These are phyloP conservation scores for Prunus mongolica DNA, from an alignment of 306 rosid genomes.

Conservation along the genomic window DNA sequence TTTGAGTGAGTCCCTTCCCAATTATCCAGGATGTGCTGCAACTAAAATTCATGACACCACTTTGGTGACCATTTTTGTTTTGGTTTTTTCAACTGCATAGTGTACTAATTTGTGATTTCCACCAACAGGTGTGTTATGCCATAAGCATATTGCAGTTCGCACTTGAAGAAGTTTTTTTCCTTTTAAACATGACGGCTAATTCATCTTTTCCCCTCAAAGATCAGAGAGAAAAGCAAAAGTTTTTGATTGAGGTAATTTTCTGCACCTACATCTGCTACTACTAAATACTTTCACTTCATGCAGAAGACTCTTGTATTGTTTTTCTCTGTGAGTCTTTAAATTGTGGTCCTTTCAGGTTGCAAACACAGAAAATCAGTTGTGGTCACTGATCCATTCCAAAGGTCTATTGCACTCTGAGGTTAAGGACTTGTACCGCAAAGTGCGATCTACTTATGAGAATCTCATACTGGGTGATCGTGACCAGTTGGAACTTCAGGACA, in stretches of 20 bases:
- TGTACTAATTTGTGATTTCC: not conserved
- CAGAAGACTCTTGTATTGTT: not conserved
- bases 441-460: conserved; percentile 65
- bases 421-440: conserved; percentile 57
- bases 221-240: conserved; percentile 39
- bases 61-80: not conserved
- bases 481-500: conserved; percentile 69
- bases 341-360: conserved; percentile 44
- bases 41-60: not conserved
- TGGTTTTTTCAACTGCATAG: conserved; percentile 7
- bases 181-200: conserved; percentile 37
- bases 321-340: conserved; percentile 18
- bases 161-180: conserved; percentile 21
- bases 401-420: conserved; percentile 62
- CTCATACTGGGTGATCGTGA: conserved; percentile 40
- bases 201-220: conserved; percentile 25
- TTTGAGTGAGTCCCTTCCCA: not conserved
- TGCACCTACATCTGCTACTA: conserved; percentile 19
- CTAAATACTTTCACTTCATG: not conserved
- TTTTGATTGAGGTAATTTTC: conserved; percentile 51
- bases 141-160: conserved; percentile 12
- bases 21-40: not conserved
- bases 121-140: conserved; percentile 2
- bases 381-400: conserved; percentile 68
- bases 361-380: conserved; percentile 59